Evolutionary conservation across 1,284 basidiomycete species (phyloP), one percentile per base, ranked within the genome.

Genomic region (Porodaedalea pini): DNA sequence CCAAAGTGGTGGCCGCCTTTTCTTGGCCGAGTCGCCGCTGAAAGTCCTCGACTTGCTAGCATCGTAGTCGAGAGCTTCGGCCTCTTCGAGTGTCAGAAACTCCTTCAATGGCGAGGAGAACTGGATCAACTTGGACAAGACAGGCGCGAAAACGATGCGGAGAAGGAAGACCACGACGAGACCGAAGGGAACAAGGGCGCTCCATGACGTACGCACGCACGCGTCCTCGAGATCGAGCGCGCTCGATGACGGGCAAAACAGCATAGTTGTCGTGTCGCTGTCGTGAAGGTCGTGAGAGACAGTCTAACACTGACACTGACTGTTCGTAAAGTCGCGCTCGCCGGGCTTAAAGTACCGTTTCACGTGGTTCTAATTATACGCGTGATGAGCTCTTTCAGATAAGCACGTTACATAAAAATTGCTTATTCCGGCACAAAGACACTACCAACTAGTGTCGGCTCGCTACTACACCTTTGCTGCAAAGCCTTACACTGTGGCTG

Each of bases 141-240:
- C 34, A 5, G 62, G 65, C 23, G 73, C 74, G 3, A 75, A 60
- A 0, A 73, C 70, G n/a, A 72, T 43, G n/a, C 73, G 65, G 27
- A 69, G 67, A n/a, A 82, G 31, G 58, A 72, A 64, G 4, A 70
- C 56, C 54, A 75, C 65, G 44, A 85, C 79, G 56, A 87, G 65
- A 0, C 68, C 66, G 15, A 75, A 74, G 4, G 85, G 86, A 0
- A 76, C 40, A 36, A 85, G 45, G 1, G 82, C 74, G 11, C 72
- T 70, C 85, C 85, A 89, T 21, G 79, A 73, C 0, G 71, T 69
- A 54, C 87, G 78, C 0, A 82, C 70, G 63, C 86, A 88, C 11
- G 73, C 53, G 61, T 78, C 69, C 6, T 70, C 67, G 55, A 85
- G 72, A 70, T 84, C 79, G 49, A 78, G 65, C 21, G 69, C 66